A percentile compares a stretch with the other conserved stretches of the same genome.
phyloP scores from a whole-genome alignment of 495 filamentous ascomycete species.

The Geopyxis carbonaria region DNA sequence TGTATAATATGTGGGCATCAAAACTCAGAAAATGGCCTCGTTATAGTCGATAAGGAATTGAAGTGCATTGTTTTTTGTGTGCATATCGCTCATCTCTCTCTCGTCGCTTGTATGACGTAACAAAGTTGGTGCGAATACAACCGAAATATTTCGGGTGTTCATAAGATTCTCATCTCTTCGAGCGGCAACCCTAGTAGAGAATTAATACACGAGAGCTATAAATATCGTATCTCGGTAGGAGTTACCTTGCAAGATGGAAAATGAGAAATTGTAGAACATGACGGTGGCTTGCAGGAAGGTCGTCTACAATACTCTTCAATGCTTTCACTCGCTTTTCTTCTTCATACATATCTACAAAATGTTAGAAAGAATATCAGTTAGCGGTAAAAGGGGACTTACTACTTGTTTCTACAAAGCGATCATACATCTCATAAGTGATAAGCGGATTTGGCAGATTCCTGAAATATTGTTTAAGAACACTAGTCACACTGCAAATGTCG shows the following conservation, averaged over 20 bases:
- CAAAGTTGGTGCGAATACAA: constrained; percentile 96
- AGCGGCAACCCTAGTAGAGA: constrained; percentile 47
- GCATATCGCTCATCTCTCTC: constrained; percentile 90
- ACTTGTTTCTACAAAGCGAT: constrained; percentile 63
- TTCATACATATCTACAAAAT: constrained; percentile 33
- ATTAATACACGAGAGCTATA: constrained; percentile 9
- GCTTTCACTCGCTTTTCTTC: constrained; percentile 45
- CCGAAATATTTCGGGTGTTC: constrained; percentile 85
- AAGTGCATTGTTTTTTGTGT: constrained; percentile 74
- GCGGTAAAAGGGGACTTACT: constrained; percentile 32
- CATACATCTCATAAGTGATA: constrained; percentile 85
- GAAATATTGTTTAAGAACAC: constrained; percentile 94
- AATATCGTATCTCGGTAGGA: not conserved
- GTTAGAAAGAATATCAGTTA: constrained; percentile 10
- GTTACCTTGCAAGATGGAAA: constrained; percentile 57
- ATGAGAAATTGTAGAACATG: constrained; percentile 86
- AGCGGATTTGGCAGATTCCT: constrained; percentile 80
- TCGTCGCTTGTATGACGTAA: constrained; percentile 79
- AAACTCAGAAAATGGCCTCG: constrained; percentile 54
- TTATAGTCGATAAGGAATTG: constrained; percentile 82
- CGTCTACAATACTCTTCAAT: constrained; percentile 51
- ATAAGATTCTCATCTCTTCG: constrained; percentile 75
- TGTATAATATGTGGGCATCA: no score
- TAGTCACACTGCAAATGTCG: constrained; percentile 93
- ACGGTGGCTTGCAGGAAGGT: constrained; percentile 63